Evolutionary conservation across 2,329 filamentous ascomycete species (phyloP), one percentile per base, ranked within the genome.

Genomic region (Sarocladiaceae sp.): DNA sequence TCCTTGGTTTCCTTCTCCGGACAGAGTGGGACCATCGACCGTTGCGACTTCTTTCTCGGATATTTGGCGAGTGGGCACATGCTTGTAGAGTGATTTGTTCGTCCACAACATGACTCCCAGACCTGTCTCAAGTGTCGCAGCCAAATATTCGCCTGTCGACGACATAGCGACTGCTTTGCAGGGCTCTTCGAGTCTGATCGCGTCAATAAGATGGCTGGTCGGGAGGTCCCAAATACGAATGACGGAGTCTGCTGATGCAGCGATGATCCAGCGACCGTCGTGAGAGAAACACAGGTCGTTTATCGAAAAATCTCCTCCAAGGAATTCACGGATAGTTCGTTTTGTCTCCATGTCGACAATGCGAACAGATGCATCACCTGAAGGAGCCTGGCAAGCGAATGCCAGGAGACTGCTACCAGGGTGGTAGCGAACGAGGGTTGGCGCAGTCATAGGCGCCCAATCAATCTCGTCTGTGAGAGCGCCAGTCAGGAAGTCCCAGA

Each of bases 51-150:
- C 84, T 52, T 82, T 79, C 57, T 95, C 90, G 3, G 87, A 86
- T 54, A 99, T 88, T 60, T 94, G 89, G 18, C 87, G 79, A 1
- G 91, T 95, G 0, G 92, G 86, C 0, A 96, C 84, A 60, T 96
- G 91, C 52, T 86, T 88, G 75, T 96, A 99, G 1, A 97, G 76
- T 0, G 88, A 87, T 63, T 89, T 89, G 70, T 99, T 99, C 20
- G 90, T 97, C 93, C 94, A 99, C 46, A 99, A 82, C 59, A 90
- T 86, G n/a, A 99, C 86, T 12, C 94, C 94, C 1, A 96, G 80
- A 57, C 86, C 84, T 53, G 87, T 88, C 51, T 90, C 83, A 51
- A 91, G 85, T 0, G 91, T 87, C 3, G 92, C 94, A 3, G 94
- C 94, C n/a, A 99, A 79, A 61, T 91, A 97, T 63, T 99, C 94